Conservation (phyloP, 805 yeast genomes). For the Yarrowia sp. region DNA sequence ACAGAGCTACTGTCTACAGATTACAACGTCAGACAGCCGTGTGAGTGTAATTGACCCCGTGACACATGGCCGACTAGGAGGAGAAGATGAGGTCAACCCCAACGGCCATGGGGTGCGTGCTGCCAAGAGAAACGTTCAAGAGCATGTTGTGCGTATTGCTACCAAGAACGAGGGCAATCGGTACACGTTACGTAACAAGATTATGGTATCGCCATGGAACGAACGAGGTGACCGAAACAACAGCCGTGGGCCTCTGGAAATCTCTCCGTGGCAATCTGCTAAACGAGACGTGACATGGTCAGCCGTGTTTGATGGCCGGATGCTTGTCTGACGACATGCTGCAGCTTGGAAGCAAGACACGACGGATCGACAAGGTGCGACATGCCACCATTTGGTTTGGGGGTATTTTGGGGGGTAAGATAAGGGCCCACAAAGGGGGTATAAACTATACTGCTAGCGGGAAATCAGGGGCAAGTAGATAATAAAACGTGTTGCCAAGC, state of each 20-base stretch:
- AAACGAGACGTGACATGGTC: neutral
- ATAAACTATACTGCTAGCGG: neutral
- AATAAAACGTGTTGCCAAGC: too few species aligned
- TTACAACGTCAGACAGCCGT: conserved; percentile 9
- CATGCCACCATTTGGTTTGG: neutral
- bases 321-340: neutral
- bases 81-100: neutral
- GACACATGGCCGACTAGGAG: neutral
- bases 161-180: neutral
- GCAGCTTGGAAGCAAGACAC: neutral
- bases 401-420: neutral
- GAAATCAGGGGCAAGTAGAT: too few species aligned
- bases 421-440: neutral
- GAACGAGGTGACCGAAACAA: neutral
- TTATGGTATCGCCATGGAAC: neutral
- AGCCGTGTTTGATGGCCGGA: neutral
- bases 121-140: neutral
- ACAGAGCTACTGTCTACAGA: conserved; percentile 30
- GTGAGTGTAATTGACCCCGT: conserved; percentile 15
- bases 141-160: neutral
- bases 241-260: neutral
- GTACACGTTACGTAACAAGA: neutral
- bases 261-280: neutral
- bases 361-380: neutral
- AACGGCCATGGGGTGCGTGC: neutral